phyloP scores from a whole-genome alignment of 139 green algal genomes.

The Chlorella sp. region DNA sequence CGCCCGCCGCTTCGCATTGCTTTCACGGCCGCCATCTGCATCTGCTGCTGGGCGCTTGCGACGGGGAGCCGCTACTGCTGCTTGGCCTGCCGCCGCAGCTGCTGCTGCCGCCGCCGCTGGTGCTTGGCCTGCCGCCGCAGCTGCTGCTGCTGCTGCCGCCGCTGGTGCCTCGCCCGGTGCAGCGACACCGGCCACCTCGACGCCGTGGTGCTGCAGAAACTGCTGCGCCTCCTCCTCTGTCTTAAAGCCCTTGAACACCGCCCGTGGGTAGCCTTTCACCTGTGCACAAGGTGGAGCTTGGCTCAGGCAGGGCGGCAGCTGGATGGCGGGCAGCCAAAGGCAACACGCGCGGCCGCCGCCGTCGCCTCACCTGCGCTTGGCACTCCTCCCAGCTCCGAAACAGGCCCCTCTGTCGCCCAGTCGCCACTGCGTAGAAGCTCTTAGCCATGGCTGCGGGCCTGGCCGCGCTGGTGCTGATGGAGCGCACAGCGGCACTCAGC shows the following conservation, averaged over 20 bases:
- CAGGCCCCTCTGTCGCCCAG: constrained; percentile 40
- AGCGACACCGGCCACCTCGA: not conserved
- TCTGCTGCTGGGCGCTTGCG: not conserved
- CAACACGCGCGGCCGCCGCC: too few relatives aligned
- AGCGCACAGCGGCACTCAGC: not conserved
- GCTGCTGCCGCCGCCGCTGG: not conserved
- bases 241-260: constrained; percentile 43
- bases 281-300: too few relatives aligned
- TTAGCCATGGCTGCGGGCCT: constrained; percentile 6
- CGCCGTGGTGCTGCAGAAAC: constrained; percentile 16
- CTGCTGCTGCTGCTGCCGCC: not conserved
- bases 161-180: too few relatives aligned
- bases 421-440: constrained; percentile 25
- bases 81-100: not conserved
- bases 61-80: not conserved
- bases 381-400: constrained; percentile 46
- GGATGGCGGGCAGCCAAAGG: too few relatives aligned
- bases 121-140: not conserved
- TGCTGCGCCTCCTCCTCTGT: constrained; percentile 25
- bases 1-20: not conserved
- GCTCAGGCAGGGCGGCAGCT: too few relatives aligned
- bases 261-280: too few relatives aligned
- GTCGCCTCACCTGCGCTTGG: constrained; percentile 9
- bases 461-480: not conserved
- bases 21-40: not conserved